These are phyloP conservation scores for Kodamaea nitidulidarum DNA, from an alignment of 805 yeast genomes.

Conservation along the genomic window DNA sequence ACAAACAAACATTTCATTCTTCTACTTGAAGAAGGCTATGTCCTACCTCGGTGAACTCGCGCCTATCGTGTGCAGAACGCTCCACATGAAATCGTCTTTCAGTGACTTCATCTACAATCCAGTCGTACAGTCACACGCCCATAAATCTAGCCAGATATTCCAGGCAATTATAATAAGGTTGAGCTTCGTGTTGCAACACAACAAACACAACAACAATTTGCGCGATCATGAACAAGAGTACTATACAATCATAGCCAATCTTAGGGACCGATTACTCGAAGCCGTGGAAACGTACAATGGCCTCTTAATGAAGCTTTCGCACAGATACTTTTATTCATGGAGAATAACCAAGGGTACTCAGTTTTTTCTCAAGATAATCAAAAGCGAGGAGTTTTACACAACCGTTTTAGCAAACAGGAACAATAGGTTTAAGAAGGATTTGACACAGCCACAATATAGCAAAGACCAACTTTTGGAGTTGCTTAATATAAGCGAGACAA, in stretches of 20 bases:
- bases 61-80: conserved; percentile 16
- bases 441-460: conserved; percentile 6
- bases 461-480: conserved; percentile 8
- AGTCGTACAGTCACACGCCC: conserved; percentile 30
- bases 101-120: conserved; percentile 24
- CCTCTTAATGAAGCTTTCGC: conserved; percentile 37
- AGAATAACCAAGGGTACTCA: conserved; percentile 40
- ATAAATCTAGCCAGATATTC: conserved; percentile 29
- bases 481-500: background rate
- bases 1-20: conserved; percentile 8
- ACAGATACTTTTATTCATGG: conserved; percentile 45
- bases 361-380: conserved; percentile 27
- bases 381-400: conserved; percentile 26
- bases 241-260: conserved; percentile 2
- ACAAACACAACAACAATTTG: conserved; percentile 21
- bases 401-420: conserved; percentile 7
- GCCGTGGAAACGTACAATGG: conserved; percentile 24
- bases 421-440: conserved; percentile 6
- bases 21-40: conserved; percentile 10
- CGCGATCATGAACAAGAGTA: conserved; percentile 19
- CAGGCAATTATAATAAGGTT: conserved; percentile 28
- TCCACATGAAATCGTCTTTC: conserved; percentile 15
- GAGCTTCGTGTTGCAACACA: conserved; percentile 25
- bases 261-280: conserved; percentile 20
- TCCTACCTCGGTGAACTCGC: conserved; percentile 14